Base-by-base conservation (phyloP, 2,329 filamentous ascomycete species). In the Aspergillus fructus region DNA sequence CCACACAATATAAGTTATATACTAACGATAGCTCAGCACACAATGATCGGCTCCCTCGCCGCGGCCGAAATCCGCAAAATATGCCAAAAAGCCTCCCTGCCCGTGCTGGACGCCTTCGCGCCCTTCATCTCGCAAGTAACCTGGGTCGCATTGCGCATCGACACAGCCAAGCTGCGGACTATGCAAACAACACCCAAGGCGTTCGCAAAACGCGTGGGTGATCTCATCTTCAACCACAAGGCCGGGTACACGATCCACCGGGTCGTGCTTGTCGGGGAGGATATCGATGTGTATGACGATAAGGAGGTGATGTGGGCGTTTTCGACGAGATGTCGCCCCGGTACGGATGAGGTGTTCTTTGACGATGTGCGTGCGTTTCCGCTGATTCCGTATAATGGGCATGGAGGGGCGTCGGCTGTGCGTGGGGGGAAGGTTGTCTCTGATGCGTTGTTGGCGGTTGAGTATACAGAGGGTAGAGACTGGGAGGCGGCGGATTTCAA, bases 111-210 rank as follows among this genome's bases (percentile, higher is more conserved):
- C 12, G 74, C 74, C 1, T 79, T 75, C 59, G 60, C 78, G 0
- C 78, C 78, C 0, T 78, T 80, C 49, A 77, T 80, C 57, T 72
- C 77, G 0, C 77, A 80, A 55, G 79, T 78, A 0, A 81, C 76
- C 0, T 83, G 81, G 80, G 72, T 74, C 0, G 79, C 71, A 0
- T 62, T 88, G 64, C 79, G 85, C 57, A 79, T 86, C 21, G 85
- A 88, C 65, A 82, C 79, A 1, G 73, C 77, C 5, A 82, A 82
- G 64, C 76, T 88, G 8, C 80, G 81, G 30, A 76, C 79, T 8
- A 79, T 85, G 78, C 80, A 85, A 45, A 81, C 79, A 15, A 81
- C 67, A 0, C 53, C 75, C 0, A 59, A 68, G 17, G 72, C 75
- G 0, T 75, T 83, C 45, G 70, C 70, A 49, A 68, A 71, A 43